Percentiles rank a stretch among this genome's conserved stretches.
These are phyloP conservation scores for Pelargonium citronellum DNA, from an alignment of 441 rosid genomes.

Conservation along the genomic window DNA sequence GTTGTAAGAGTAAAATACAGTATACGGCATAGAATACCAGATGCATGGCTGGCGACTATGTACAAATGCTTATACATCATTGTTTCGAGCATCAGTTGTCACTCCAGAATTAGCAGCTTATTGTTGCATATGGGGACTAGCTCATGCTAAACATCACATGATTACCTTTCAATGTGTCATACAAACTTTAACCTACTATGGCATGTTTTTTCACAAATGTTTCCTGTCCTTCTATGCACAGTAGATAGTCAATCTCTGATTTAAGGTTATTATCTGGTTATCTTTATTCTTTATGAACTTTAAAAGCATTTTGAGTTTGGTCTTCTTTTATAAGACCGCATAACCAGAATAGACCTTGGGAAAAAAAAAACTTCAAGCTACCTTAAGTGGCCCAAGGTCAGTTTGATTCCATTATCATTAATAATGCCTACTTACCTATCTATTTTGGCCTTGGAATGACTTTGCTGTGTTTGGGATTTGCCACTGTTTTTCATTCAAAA, in stretches of 20 bases:
- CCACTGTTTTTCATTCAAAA: background rate
- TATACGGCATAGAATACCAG: background rate
- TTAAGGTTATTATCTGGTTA: background rate
- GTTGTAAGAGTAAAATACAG: background rate
- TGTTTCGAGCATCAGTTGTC: background rate
- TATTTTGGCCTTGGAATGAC: constrained; percentile 1
- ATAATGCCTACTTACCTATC: background rate
- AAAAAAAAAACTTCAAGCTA: no score
- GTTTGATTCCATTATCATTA: no score
- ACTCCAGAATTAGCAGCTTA: background rate
- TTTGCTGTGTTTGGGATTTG: background rate
- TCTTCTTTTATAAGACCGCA: no score
- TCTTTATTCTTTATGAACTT: background rate
- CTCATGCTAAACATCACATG: background rate
- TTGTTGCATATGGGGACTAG: background rate
- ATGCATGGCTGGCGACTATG: background rate
- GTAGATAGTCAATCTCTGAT: background rate
- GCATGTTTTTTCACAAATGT: background rate
- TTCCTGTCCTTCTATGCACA: background rate
- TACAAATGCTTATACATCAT: background rate
- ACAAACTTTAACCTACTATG: background rate
- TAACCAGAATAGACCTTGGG: no score
- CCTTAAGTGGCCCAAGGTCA: no score
- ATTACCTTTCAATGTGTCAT: background rate
- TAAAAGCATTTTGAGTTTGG: no score